phyloP scores from a whole-genome alignment of 306 rosid genomes.

The Trifolium dubium region DNA sequence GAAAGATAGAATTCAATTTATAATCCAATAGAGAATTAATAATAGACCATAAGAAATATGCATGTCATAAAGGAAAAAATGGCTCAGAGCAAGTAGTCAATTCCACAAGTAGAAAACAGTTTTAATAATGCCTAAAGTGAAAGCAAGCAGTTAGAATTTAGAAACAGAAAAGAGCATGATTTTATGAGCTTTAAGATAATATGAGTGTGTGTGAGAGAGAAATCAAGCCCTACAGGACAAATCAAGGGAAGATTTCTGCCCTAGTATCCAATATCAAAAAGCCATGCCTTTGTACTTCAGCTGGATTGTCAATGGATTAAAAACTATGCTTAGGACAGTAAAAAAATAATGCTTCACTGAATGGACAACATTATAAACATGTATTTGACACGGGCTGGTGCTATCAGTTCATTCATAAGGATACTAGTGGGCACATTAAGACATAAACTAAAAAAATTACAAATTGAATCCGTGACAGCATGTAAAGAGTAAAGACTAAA shows the following conservation, averaged over 20 bases:
- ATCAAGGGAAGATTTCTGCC: constrained; percentile 15
- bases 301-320: constrained; percentile 29
- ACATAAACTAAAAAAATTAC: constrained; percentile 1
- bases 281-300: constrained; percentile 4
- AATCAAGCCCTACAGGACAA: background rate
- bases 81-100: constrained; percentile 17
- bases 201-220: background rate
- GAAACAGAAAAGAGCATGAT: constrained; percentile 31
- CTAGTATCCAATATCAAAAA: constrained; percentile 23
- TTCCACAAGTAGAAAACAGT: constrained; percentile 31
- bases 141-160: constrained; percentile 21
- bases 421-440: background rate
- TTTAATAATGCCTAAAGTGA: constrained; percentile 6
- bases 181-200: constrained; percentile 22
- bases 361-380: constrained; percentile 23
- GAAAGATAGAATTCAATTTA: constrained; percentile 39
- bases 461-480: constrained; percentile 13
- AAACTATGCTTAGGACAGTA: constrained; percentile 16
- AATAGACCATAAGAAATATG: constrained; percentile 27
- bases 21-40: constrained; percentile 26
- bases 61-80: constrained; percentile 9
- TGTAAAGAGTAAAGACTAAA: background rate
- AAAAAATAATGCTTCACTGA: background rate
- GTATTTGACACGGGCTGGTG: background rate
- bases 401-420: constrained; percentile 24